A percentile compares a stretch with the other conserved stretches of the same genome.
phyloP scores from a whole-genome alignment of 1,284 basidiomycete species.

The Agroathelia rolfsii region DNA sequence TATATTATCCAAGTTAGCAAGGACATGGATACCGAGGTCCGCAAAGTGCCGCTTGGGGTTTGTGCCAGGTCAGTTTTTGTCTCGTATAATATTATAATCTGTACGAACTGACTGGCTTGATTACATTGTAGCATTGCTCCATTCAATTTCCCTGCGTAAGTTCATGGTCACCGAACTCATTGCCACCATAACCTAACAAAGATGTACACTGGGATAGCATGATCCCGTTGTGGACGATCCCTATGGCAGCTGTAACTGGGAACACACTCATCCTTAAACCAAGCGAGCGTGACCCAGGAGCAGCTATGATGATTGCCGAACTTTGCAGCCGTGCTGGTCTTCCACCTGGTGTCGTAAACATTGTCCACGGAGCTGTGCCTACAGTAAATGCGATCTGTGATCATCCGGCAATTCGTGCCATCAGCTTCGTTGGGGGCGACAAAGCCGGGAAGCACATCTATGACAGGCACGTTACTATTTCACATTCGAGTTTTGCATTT shows the following conservation, averaged over 20 bases:
- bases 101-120: constrained; percentile 11
- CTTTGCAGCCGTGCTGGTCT: constrained; percentile 46
- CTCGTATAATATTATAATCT: constrained; percentile 5
- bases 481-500: constrained; percentile 1
- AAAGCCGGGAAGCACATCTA: constrained; percentile 66
- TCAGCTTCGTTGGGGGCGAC: constrained; percentile 72
- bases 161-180: constrained; percentile 6
- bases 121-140: constrained; percentile 43
- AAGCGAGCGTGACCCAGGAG: constrained; percentile 65
- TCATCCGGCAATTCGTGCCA: constrained; percentile 60
- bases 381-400: constrained; percentile 69
- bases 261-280: constrained; percentile 71
- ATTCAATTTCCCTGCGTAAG: constrained; percentile 63
- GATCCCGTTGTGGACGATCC: constrained; percentile 69
- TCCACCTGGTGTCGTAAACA: constrained; percentile 45
- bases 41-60: constrained; percentile 41
- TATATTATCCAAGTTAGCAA: constrained; percentile 40
- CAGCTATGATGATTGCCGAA: constrained; percentile 69
- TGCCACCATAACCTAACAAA: background rate
- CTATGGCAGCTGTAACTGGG: constrained; percentile 52
- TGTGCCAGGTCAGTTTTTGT: constrained; percentile 36
- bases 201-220: constrained; percentile 53
- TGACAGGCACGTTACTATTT: constrained; percentile 42
- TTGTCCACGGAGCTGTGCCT: constrained; percentile 59
- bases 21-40: constrained; percentile 66